phyloP scores from a whole-genome alignment of 176 grass and related monocot species.

The Phyllostachys edulis region DNA sequence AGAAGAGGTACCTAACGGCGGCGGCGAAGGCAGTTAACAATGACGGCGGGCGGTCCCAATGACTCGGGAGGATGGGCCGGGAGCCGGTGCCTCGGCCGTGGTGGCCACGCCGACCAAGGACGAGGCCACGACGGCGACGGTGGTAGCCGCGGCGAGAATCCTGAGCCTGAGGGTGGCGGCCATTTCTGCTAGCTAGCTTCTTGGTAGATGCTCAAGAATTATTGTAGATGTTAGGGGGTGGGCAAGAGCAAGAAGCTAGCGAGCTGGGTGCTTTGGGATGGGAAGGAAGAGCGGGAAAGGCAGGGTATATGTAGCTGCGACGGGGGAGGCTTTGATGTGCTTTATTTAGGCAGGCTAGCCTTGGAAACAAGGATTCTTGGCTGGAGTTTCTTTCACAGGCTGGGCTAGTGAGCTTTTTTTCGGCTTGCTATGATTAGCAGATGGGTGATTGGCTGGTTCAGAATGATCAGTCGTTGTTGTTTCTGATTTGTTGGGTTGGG shows the following conservation, averaged over 20 bases:
- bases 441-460: neutral
- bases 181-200: slow-evolving; percentile 44
- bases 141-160: slow-evolving; percentile 34
- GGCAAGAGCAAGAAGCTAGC: slow-evolving; percentile 9
- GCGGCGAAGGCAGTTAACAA: slow-evolving; percentile 12
- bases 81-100: slow-evolving; percentile 32
- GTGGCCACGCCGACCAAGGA: slow-evolving; percentile 27
- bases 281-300: neutral
- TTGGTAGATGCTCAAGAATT: neutral
- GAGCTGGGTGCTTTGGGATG: slow-evolving; percentile 13
- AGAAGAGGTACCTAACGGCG: slow-evolving; percentile 48
- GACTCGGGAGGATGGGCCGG: slow-evolving; percentile 3
- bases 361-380: slow-evolving; percentile 25
- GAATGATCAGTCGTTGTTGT: neutral
- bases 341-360: neutral
- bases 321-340: neutral
- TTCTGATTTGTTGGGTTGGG: neutral
- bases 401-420: neutral
- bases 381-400: slow-evolving; percentile 31
- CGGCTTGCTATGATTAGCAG: slow-evolving; percentile 36
- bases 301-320: slow-evolving; percentile 3
- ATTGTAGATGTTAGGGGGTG: neutral
- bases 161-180: slow-evolving; percentile 45
- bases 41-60: slow-evolving; percentile 1
- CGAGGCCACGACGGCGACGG: slow-evolving; percentile 17